phyloP scores from a whole-genome alignment of 148 eudicot species.

The Rhododendron mucronatum region DNA sequence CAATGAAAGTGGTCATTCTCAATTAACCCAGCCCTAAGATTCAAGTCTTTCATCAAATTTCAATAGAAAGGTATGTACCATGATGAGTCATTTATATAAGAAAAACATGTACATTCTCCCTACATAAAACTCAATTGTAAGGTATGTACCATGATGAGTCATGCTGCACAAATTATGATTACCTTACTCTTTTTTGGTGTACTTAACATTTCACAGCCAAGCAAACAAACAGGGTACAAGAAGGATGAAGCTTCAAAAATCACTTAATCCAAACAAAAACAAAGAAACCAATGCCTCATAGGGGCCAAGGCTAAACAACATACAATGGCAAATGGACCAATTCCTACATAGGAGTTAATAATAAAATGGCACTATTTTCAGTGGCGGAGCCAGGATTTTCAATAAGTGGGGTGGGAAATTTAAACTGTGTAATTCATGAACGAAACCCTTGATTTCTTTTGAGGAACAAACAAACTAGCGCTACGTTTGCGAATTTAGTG shows the following conservation, averaged over 20 bases:
- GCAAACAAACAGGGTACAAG: not conserved
- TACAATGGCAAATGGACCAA: not conserved
- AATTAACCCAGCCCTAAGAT: not conserved
- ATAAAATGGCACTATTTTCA: not conserved
- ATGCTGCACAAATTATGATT: not conserved
- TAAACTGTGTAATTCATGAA: no score
- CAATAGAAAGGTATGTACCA: not conserved
- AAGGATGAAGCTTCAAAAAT: not conserved
- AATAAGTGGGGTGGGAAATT: no score
- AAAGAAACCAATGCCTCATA: not conserved
- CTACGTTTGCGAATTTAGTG: no score
- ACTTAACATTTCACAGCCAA: not conserved
- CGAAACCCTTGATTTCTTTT: no score
- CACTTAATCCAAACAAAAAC: not conserved
- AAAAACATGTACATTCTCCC: constrained; percentile 68
- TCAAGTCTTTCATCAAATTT: not conserved
- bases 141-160: not conserved
- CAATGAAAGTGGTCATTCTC: not conserved
- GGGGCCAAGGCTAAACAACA: not conserved
- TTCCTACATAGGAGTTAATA: not conserved
- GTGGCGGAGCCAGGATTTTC: no score
- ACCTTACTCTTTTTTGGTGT: not conserved
- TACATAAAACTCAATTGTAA: constrained; percentile 1
- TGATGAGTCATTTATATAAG: constrained; percentile 18
- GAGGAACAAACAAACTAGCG: no score